Conservation (phyloP, 1,139 yeast species). For the Suhomyces anneliseae region DNA sequence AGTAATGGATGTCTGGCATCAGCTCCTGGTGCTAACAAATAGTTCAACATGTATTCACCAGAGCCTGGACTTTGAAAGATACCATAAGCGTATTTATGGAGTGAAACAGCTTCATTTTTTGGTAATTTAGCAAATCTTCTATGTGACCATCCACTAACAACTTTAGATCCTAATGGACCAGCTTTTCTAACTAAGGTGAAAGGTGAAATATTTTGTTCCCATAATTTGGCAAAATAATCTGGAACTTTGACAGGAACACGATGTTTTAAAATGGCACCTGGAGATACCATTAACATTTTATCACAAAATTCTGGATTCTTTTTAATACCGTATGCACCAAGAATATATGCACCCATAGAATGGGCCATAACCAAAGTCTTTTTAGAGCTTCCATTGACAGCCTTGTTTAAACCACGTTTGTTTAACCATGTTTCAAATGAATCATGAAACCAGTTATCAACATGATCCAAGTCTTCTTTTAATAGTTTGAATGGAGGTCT, state of each 20-base stretch:
- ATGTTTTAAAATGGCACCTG: constrained; percentile 62
- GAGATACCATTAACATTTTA: constrained; percentile 53
- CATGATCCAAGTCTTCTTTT: constrained; percentile 30
- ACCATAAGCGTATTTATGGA: constrained; percentile 68
- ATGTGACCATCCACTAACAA: constrained; percentile 77
- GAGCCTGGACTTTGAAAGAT: constrained; percentile 72
- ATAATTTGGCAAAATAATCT: constrained; percentile 58
- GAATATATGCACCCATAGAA: constrained; percentile 63
- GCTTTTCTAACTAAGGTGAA: constrained; percentile 63
- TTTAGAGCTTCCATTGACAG: constrained; percentile 20
- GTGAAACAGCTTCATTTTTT: constrained; percentile 34
- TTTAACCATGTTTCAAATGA: constrained; percentile 49
- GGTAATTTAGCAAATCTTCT: constrained; percentile 59
- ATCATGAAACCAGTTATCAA: constrained; percentile 56
- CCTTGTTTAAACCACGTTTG: constrained; percentile 25
- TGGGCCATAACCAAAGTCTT: constrained; percentile 53
- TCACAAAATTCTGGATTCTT: constrained; percentile 44
- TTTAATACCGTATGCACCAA: constrained; percentile 48
- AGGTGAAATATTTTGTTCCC: constrained; percentile 75
- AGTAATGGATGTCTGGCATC: constrained; percentile 64
- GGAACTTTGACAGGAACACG: constrained; percentile 52
- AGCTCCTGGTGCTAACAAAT: constrained; percentile 72
- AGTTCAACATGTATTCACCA: constrained; percentile 75
- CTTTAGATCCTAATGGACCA: constrained; percentile 65
- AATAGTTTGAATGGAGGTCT: constrained; percentile 52